Base-by-base conservation (phyloP, 164 flowering plant genomes). In the Paratinospora sagittata region DNA sequence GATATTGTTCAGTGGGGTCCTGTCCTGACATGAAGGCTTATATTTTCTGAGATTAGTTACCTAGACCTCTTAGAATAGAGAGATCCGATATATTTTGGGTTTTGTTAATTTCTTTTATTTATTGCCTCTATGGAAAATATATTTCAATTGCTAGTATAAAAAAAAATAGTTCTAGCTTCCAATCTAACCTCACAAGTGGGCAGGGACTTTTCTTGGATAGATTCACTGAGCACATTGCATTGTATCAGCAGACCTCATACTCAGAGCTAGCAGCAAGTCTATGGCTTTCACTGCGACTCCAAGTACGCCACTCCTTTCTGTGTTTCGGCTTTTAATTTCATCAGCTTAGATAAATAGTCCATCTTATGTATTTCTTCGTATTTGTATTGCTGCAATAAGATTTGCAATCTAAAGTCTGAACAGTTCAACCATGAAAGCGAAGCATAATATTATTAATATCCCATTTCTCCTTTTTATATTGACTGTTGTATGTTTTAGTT, bases 281-380 rank as follows among this genome's bases (percentile, higher is more conserved):
- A 78, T 95, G 99, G 99, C 97, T 95, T 69, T 95, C 99, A 63
- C 78, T 92, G 75, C 97, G 97, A 52, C 96, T 95, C 75, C 99
- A 95, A 86, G 97, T 90, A 82, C 73, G 70, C 65, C 4, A 37
- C 43, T 19, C 3, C 24, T 27, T 30, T 61, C 45, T 36, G 16
- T 36, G 27, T 27, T 34, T 36, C 14, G 33, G 33, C 45, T 17
- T 68, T 17, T 27, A 2, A 41, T 10, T 52, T 52, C 58, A 17
- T 57, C 65, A 37, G 37, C 24, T 70, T n/a, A 26, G 27, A 57
- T 47, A 45, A 3, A 65, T 14, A 26, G 49, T 57, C n/a, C 65
- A 39, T 33, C 41, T 65, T 39, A 61, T 27, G 64, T 27, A n/a
- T 7, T 55, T 55, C 24, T 19, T 21, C 24, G 2, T 55, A 55